Percentiles rank a stretch among this genome's conserved stretches.
Evolutionary conservation across 2,329 filamentous ascomycete species (phyloP).

Genomic region (Cladosporium sp.): DNA sequence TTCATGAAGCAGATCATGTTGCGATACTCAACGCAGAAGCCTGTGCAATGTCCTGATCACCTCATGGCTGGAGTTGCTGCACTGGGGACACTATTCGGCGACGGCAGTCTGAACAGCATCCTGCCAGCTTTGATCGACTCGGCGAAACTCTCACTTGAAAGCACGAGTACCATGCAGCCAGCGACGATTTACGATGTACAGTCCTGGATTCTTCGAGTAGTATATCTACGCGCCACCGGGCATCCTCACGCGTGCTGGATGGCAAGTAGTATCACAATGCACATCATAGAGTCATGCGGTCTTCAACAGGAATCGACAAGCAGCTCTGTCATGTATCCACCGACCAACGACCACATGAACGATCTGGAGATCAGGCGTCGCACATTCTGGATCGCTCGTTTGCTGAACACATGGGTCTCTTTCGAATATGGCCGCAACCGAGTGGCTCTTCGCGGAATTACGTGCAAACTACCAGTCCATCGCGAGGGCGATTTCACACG

Average conservation of each 20-base stretch:
- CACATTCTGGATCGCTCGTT: constrained; percentile 54
- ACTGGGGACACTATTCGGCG: constrained; percentile 55
- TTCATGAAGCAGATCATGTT: constrained; percentile 30
- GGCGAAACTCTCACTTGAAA: constrained; percentile 51
- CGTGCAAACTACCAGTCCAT: constrained; percentile 44
- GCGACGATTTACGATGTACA: constrained; percentile 47
- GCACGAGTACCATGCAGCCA: constrained; percentile 38
- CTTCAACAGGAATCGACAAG: constrained; percentile 46
- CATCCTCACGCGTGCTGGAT: constrained; percentile 60
- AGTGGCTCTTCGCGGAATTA: constrained; percentile 52
- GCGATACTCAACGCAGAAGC: constrained; percentile 29
- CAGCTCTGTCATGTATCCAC: constrained; percentile 32
- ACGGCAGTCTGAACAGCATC: constrained; percentile 30
- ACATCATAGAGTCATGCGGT: constrained; percentile 58
- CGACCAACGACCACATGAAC: constrained; percentile 28
- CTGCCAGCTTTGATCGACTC: constrained; percentile 36
- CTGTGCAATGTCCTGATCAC: constrained; percentile 33
- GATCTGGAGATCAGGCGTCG: constrained; percentile 34
- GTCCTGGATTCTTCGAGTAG: constrained; percentile 56
- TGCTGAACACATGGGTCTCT: constrained; percentile 62
- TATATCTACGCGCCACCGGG: constrained; percentile 57
- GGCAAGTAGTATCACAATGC: constrained; percentile 60
- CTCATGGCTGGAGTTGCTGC: constrained; percentile 59
- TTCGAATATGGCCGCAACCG: constrained; percentile 60
- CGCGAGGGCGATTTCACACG: constrained; percentile 47